Base-by-base conservation (phyloP, 1,284 basidiomycete species). In the Apiotrichum porosum region DNA sequence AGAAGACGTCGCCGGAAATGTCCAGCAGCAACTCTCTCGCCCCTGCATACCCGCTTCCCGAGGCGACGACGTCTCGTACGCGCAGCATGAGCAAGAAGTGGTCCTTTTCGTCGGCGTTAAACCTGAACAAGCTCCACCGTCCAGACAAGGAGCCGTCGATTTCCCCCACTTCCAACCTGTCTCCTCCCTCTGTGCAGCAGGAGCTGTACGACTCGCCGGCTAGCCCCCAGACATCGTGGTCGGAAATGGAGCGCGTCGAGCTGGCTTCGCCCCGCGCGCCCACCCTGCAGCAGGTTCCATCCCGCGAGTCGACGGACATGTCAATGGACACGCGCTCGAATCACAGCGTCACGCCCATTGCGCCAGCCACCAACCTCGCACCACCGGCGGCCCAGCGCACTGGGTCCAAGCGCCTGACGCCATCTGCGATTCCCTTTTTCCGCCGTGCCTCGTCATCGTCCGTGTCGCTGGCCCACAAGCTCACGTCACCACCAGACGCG, bases 341-440 rank as follows among this genome's bases (percentile, higher is more conserved):
- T 34, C 48, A 52, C 28, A 56, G 56, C 41, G 40, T 48, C 19
- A 58, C 63, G 14, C 58, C 61, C 5, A 50, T 62, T 13, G 54
- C 54, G 30, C 42, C 35, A 35, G 8, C 17, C 17, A 26, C 49
- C 4, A 39, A 30, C 18, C 48, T 53, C 17, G 51, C 49, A 14
- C 49, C 53, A 12, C 49, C 57, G 10, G 36, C 28, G 14, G 47
- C 48, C 19, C 54, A 44, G 42, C 26, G 26, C 26, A 37, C 52
- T 40, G 68, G 58, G 42, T 58, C 58, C 49, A 73, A 75, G 51
- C 82, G 91, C 41, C 81, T 92, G 40, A 94, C 92, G 0, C 92
- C 92, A 0, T 93, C 89, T 14, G 88, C 89, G 9, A 95, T 97
- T 56, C 93, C 92, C 1, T 97, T 97, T 75, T 95, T 95, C 78